Percentiles rank a stretch among this genome's conserved stretches.
These are phyloP conservation scores for Polysphondylium violaceum DNA, from an alignment of 78 protist species.

Conservation along the genomic window DNA sequence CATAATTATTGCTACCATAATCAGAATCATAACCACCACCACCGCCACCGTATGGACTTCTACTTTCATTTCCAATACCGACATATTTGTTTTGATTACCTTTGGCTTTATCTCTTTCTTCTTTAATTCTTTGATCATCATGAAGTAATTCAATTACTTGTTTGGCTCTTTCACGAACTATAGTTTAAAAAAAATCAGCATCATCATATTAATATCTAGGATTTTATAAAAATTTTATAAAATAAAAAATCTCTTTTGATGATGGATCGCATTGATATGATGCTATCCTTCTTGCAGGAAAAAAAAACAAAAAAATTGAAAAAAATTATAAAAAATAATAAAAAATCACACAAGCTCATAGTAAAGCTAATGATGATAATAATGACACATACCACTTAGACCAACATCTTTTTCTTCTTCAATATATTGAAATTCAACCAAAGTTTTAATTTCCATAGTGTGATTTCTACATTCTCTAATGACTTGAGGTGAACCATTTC, in stretches of 20 bases:
- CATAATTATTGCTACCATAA: neutral
- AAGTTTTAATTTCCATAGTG: conserved; percentile 78
- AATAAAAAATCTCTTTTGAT: neutral
- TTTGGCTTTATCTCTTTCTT: conserved; percentile 80
- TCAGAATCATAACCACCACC: conserved; percentile 19
- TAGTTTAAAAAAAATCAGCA: too few relatives aligned
- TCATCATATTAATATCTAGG: neutral
- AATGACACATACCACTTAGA: conserved; percentile 69
- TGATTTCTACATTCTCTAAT: conserved; percentile 82
- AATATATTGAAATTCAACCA: conserved; percentile 80
- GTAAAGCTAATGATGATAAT: neutral
- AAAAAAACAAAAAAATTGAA: neutral
- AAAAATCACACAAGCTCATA: neutral
- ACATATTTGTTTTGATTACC: conserved; percentile 79
- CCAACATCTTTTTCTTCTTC: conserved; percentile 86
- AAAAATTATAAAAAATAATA: neutral
- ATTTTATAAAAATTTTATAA: too few relatives aligned
- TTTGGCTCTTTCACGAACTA: conserved; percentile 83
- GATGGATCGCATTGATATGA: neutral
- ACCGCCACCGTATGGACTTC: conserved; percentile 4
- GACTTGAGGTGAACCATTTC: conserved; percentile 83
- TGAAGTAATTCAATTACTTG: conserved; percentile 73
- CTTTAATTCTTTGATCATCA: conserved; percentile 79
- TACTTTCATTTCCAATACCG: conserved; percentile 78
- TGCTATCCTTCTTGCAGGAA: neutral